These are phyloP conservation scores for Atkinsonella texensis DNA, from an alignment of 2,329 filamentous ascomycete species.

Conservation along the genomic window DNA sequence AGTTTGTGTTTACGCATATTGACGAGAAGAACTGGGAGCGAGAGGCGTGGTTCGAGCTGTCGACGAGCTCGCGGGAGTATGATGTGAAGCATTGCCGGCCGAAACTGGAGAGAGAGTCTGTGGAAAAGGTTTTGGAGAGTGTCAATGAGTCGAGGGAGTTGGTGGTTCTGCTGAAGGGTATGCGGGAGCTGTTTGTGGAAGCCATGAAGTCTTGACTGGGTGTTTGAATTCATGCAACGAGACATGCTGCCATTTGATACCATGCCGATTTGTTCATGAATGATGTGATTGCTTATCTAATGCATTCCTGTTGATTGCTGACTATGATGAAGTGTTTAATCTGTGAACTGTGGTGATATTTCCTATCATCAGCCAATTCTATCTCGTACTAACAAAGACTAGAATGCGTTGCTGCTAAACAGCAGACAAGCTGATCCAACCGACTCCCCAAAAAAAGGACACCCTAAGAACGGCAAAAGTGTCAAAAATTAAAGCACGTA, in stretches of 20 bases:
- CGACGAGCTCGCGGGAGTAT: conserved; percentile 72
- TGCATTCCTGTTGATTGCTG: no score
- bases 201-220: conserved; percentile 36
- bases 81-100: conserved; percentile 71
- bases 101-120: conserved; percentile 65
- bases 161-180: conserved; percentile 62
- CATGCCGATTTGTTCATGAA: neutral
- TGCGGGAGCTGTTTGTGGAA: conserved; percentile 68
- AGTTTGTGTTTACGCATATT: conserved; percentile 81
- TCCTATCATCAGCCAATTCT: no score
- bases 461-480: neutral
- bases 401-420: no score
- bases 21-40: conserved; percentile 78
- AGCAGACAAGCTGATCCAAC: no score
- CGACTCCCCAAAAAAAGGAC: neutral
- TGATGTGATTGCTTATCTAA: neutral
- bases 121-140: conserved; percentile 64
- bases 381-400: no score
- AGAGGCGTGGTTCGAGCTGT: conserved; percentile 89
- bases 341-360: no score
- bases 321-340: no score
- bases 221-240: neutral
- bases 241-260: no score
- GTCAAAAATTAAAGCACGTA: neutral
- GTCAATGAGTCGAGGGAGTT: conserved; percentile 74